Base-by-base conservation (phyloP, 441 rosid species). In the Codiaeum variegatum region DNA sequence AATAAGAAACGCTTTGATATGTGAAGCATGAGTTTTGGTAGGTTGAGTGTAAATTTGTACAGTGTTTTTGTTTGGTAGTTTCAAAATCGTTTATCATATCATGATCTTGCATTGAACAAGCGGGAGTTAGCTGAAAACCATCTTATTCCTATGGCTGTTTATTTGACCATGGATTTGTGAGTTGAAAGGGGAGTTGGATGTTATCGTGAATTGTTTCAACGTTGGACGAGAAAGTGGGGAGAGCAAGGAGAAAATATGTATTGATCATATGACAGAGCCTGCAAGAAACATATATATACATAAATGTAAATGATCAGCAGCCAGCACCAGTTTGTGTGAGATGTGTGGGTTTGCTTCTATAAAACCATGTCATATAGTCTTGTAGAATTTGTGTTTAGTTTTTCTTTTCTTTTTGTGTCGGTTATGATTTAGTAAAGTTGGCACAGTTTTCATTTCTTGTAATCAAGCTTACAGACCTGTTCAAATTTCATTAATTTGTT, bases 401-500 rank as follows among this genome's bases (percentile, higher is more conserved):
- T 0, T 32, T 49, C 10, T 12, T 58, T 69, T 62, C 24, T 18
- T 36, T 21, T n/a, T 34, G 61, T 12, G 10, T 23, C 67, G 69
- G 31, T 65, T 40, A 63, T 49, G 3, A 64, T 51, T 5, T 40
- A 24, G 71, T 60, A 19, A 19, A 74, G 42, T 72, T 34, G 69
- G 13, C 24, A 26, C n/a, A 47, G 71, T 70, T 67, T 64, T 55
- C 23, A 29, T 15, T 34, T 62, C 28, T 36, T 73, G 76, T 74
- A 54, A 52, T 69, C 36, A 23, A 72, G 65, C 40, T 44, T n/a
- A 18, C 11, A 24, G 62, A 64, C 28, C 21, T 74, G 71, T 69
- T 71, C 66, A 55, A 31, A 73, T 82, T 82, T 46, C 68, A 67
- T 76, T 80, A 40, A 75, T 77, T 78, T 49, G 74, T 78, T 73